Evolutionary conservation across 352 stramenopile genomes (phyloP), one percentile per base, ranked within the genome.

Genomic region (Globisporangium nodosum): DNA sequence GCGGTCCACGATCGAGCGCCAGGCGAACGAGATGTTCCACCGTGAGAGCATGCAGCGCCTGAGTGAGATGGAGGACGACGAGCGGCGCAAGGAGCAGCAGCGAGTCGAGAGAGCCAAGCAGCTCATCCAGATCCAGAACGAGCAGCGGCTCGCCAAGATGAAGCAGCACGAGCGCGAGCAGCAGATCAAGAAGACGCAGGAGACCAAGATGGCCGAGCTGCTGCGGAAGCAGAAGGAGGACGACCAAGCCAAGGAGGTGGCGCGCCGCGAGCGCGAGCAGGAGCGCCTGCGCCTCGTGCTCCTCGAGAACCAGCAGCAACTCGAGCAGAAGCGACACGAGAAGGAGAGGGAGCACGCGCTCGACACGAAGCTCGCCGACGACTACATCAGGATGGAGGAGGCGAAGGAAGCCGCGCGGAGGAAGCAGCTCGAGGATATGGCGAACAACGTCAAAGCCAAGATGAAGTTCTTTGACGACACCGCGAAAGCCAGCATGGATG

Each of bases 381-480:
- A 93, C 49, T 91, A 93, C 66, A 72, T 87, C 31, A 56, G 69
- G 5, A 88, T 89, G 78, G 84, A 93, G 67, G 66, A 87, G 31
- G 68, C 62, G 30, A 91, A 90, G 64, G 84, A 93, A 18, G 68
- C 70, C 1, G 63, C 74, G 21, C 79, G 81, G 15, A 69, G 68
- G 47, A 70, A 85, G 56, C 75, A 88, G 47, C 72, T 93, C 24
- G 81, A 88, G 33, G 78, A 75, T n/a, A 72, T 93, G 71, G 73
- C 73, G 5, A 75, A 70, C 46, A 88, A 79, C 52, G 86, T 93
- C 64, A 85, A 89, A 63, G 78, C 77, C 51, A 84, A 85, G 53
- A 93, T 91, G 84, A 90, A 91, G 61, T 85, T 90, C 59, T 93
- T 90, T 39, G 78, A 79, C 54, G 81, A 93, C 64, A 93, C 84